Base-by-base conservation (phyloP, 768 basidiomycete species). In the Bullera alba region DNA sequence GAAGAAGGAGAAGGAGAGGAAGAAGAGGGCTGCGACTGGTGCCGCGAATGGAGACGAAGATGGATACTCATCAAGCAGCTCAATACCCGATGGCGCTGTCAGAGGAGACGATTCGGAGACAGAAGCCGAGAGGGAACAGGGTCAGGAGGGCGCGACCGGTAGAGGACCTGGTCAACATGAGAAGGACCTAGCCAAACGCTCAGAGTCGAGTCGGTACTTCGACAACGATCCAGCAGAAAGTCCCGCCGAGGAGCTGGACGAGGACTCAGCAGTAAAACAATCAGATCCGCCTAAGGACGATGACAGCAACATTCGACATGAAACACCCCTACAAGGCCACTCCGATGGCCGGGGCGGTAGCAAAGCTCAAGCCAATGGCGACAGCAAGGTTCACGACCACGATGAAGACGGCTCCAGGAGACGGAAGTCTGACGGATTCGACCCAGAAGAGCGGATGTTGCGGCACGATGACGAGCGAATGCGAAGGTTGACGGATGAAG, bases 111-210 rank as follows among this genome's bases (percentile, higher is more conserved):
- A 28, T 19, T 42, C n/a, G 37, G 51, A 22, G 46, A 28, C 19
- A 5, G 46, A 57, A 35, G 48, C 16, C n/a, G 37, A 48, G 48
- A 54, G 35, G 50, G 53, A 37, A 16, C 19, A 46, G 26, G 38
- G 22, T 2, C 55, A 60, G 29, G 56, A 51, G 26, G 45, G 50
- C 14, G 42, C 55, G 6, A 42, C 36, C 15, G 53, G 56, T 4
- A 29, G 51, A 25, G 60, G 60, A 22, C 50, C 51, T 22, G 60
- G 63, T 17, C 19, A 43, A 44, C 63, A 65, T 49, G 63, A 65
- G 38, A 39, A 47, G 26, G 19, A 45, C 7, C 29, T 63, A 21
- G 30, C 44, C 7, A 49, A 45, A 27, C 45, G n/a, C n/a, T n/a
- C n/a, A n/a, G n/a, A n/a, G n/a, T n/a, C n/a, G n/a, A n/a, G n/a